These are phyloP conservation scores for Fomitiporia mediterranea DNA, from an alignment of 1,284 basidiomycete species.

Conservation along the genomic window DNA sequence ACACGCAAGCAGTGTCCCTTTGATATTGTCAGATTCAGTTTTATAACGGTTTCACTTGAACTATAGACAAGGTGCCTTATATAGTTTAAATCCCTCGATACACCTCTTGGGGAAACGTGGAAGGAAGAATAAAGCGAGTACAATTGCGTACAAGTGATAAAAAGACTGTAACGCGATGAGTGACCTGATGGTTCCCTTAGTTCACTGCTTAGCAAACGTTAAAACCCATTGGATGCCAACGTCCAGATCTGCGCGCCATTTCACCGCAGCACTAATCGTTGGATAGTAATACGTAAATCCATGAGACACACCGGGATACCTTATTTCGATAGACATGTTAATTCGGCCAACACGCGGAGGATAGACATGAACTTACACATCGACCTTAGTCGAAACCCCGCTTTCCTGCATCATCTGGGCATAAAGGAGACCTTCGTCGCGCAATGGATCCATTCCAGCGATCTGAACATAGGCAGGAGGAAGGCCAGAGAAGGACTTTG, in stretches of 20 bases:
- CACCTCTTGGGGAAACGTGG: too few relatives aligned
- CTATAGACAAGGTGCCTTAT: too few relatives aligned
- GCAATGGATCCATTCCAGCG: conserved; percentile 25
- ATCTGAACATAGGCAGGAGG: conserved; percentile 23
- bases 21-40: too few relatives aligned
- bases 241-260: conserved; percentile 11
- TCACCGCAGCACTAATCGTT: conserved; percentile 1
- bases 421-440: conserved; percentile 26
- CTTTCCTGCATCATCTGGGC: conserved; percentile 20
- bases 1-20: too few relatives aligned
- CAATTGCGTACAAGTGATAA: too few relatives aligned
- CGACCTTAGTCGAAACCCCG: conserved; percentile 20
- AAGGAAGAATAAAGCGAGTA: too few relatives aligned
- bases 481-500: conserved; percentile 21
- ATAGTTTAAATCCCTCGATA: too few relatives aligned
- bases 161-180: too few relatives aligned
- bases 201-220: neutral
- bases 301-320: conserved; percentile 15
- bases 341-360: too few relatives aligned
- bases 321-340: too few relatives aligned
- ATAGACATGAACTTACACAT: conserved; percentile 23
- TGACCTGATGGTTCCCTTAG: too few relatives aligned
- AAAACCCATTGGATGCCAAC: conserved; percentile 11
- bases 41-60: too few relatives aligned
- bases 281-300: conserved; percentile 9